Conservation (phyloP, 2,329 filamentous ascomycete species). For the Cadophora gregata region DNA sequence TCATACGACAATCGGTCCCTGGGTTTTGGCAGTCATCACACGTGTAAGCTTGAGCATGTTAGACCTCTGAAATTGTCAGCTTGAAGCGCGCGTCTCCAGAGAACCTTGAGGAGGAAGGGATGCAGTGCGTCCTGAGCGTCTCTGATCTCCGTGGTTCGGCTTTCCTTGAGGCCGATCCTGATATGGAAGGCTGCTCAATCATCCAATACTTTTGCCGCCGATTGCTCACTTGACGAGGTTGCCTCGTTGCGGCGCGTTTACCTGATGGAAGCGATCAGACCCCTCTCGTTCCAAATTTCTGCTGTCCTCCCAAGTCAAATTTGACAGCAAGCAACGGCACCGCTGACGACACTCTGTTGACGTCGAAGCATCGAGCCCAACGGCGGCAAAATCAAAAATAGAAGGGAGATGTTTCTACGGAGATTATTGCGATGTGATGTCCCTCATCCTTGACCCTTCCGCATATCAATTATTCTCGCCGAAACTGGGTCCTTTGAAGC, state of each 20-base stretch:
- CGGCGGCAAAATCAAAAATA: slow-evolving; percentile 23
- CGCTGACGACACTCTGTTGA: slow-evolving; percentile 15
- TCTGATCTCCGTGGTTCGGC: slow-evolving; percentile 24
- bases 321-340: slow-evolving; percentile 13
- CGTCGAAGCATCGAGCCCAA: slow-evolving; percentile 2
- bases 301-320: slow-evolving; percentile 22
- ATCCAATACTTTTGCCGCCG: slow-evolving; percentile 26
- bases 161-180: slow-evolving; percentile 13
- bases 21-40: neutral
- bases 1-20: neutral
- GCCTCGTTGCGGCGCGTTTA: slow-evolving; percentile 22
- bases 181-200: slow-evolving; percentile 14
- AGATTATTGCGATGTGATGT: slow-evolving; percentile 27
- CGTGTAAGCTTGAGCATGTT: slow-evolving; percentile 7
- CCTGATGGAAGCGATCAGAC: slow-evolving; percentile 25
- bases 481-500: slow-evolving; percentile 15
- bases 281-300: slow-evolving; percentile 18
- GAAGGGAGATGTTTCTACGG: slow-evolving; percentile 14
- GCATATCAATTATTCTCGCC: slow-evolving; percentile 16
- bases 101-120: slow-evolving; percentile 16
- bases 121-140: slow-evolving; percentile 24
- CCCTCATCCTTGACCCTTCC: slow-evolving; percentile 20
- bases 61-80: slow-evolving; percentile 21
- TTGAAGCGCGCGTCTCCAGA: slow-evolving; percentile 26
- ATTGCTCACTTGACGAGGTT: neutral